Conservation (phyloP, 768 basidiomycete species). For the Lentinula boryana region DNA sequence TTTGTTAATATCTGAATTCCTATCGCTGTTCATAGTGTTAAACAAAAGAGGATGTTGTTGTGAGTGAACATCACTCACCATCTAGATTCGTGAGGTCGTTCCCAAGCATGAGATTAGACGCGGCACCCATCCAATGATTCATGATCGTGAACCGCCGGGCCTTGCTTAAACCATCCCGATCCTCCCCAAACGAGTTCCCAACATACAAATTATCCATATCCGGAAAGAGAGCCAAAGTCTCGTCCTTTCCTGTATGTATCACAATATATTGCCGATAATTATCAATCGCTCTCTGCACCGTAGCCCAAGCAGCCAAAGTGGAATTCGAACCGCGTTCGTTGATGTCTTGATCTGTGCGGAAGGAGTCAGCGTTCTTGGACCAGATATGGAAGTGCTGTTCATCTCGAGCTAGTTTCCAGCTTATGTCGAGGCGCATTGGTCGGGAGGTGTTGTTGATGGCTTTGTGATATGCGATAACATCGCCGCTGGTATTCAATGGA, state of each 20-base stretch:
- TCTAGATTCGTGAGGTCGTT: constrained; percentile 6
- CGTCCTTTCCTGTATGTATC: constrained; percentile 1
- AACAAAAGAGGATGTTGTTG: neutral
- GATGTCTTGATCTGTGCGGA: constrained; percentile 11
- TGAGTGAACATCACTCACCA: neutral
- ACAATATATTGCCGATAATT: constrained; percentile 8
- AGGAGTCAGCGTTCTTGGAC: constrained; percentile 5
- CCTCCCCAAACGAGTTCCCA: constrained; percentile 1
- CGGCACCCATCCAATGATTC: constrained; percentile 8
- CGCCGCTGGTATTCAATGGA: constrained; percentile 1
- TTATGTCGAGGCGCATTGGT: constrained; percentile 11
- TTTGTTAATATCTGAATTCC: constrained; percentile 1
- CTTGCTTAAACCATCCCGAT: neutral
- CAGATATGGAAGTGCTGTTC: constrained; percentile 5
- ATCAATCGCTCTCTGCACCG: constrained; percentile 8
- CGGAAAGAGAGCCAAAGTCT: constrained; percentile 2
- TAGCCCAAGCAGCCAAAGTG: constrained; percentile 5
- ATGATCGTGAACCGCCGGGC: constrained; percentile 1
- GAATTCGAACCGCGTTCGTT: constrained; percentile 6
- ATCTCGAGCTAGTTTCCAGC: constrained; percentile 9
- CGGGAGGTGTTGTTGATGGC: constrained; percentile 5
- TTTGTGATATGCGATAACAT: constrained; percentile 6
- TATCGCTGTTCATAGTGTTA: neutral
- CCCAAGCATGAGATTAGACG: constrained; percentile 6
- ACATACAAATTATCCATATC: constrained; percentile 10